Percentiles rank a stretch among this genome's conserved stretches.
Evolutionary conservation across 2,329 filamentous ascomycete species (phyloP).

Genomic region (Sporothrix schenckii): DNA sequence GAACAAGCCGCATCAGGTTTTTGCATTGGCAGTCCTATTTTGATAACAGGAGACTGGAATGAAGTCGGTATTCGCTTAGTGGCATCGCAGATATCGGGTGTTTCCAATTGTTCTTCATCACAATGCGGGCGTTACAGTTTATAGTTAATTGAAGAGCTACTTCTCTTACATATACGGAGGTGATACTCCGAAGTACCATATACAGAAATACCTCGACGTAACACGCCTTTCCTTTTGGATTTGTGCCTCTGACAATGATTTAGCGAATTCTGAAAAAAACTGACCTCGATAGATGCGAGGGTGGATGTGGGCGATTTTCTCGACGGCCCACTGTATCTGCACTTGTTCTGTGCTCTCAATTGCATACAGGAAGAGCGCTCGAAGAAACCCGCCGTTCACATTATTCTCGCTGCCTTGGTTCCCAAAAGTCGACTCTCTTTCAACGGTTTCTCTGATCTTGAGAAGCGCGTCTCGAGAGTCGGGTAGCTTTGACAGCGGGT

Average conservation of each 20-base stretch:
- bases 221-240: neutral
- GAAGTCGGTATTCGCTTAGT: too few species aligned
- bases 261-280: neutral
- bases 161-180: constrained; percentile 7
- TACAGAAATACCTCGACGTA: constrained; percentile 4
- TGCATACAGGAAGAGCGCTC: constrained; percentile 23
- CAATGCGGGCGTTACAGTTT: too few species aligned
- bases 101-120: too few species aligned
- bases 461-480: constrained; percentile 15
- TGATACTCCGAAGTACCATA: constrained; percentile 14
- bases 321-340: constrained; percentile 20
- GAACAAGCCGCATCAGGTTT: too few species aligned
- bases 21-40: too few species aligned
- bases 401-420: neutral
- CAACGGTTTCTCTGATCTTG: neutral
- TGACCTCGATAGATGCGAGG: constrained; percentile 4
- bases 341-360: constrained; percentile 25
- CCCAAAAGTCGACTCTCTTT: neutral
- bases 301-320: neutral
- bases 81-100: too few species aligned
- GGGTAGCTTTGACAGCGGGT: constrained; percentile 14
- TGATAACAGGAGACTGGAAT: too few species aligned
- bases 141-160: too few species aligned
- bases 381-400: constrained; percentile 5
- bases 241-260: neutral